Conservation (phyloP, 495 filamentous ascomycete species). For the Hypomontagnella submonticulosa region DNA sequence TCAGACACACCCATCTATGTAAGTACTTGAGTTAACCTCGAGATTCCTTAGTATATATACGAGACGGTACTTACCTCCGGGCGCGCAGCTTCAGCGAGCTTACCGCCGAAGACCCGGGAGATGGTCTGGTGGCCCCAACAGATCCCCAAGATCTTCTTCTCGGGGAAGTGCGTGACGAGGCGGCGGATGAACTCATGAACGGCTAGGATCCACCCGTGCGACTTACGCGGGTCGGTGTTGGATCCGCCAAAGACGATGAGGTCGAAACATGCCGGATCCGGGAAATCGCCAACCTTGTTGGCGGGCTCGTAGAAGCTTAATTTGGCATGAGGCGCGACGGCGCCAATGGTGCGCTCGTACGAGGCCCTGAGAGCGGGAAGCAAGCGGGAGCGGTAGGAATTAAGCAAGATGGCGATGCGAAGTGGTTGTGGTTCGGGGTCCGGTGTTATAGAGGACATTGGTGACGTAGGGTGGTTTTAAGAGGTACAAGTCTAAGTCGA, state of each 20-base stretch:
- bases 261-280: slow-evolving; percentile 57
- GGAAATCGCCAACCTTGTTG: slow-evolving; percentile 50
- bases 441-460: slow-evolving; percentile 22
- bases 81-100: slow-evolving; percentile 51
- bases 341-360: slow-evolving; percentile 52
- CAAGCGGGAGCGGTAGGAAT: slow-evolving; percentile 55
- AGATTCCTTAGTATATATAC: slow-evolving; percentile 1
- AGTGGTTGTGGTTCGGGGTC: slow-evolving; percentile 24
- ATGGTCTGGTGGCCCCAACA: slow-evolving; percentile 64
- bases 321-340: slow-evolving; percentile 42
- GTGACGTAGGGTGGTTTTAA: no score
- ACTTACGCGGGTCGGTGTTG: slow-evolving; percentile 58
- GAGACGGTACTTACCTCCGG: slow-evolving; percentile 49
- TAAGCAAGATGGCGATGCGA: slow-evolving; percentile 59
- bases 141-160: slow-evolving; percentile 58
- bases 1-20: slow-evolving; percentile 58
- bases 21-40: neutral
- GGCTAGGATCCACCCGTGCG: slow-evolving; percentile 56
- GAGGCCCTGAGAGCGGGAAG: slow-evolving; percentile 53
- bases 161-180: slow-evolving; percentile 49
- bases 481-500: slow-evolving; percentile 3
- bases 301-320: slow-evolving; percentile 57
- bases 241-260: slow-evolving; percentile 60
- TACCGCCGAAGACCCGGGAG: slow-evolving; percentile 54
- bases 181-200: slow-evolving; percentile 56